phyloP scores from a whole-genome alignment of 1,284 basidiomycete genomes.

The Cutaneotrichosporon arboriforme region DNA sequence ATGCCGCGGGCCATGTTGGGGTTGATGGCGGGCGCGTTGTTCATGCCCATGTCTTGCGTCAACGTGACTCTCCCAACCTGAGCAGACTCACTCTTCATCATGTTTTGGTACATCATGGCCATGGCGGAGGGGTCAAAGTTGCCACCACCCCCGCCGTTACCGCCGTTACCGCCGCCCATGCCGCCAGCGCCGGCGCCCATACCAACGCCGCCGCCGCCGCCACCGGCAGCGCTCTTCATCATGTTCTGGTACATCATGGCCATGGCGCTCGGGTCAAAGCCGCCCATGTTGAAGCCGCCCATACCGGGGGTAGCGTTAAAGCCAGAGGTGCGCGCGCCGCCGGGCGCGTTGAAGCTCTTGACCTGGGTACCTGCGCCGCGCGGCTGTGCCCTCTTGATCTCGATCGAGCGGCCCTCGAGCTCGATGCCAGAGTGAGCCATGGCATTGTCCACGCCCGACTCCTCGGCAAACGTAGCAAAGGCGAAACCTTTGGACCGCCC shows the following conservation, averaged over 20 bases:
- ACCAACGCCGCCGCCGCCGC: constrained; percentile 18
- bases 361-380: constrained; percentile 50
- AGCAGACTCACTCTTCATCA: constrained; percentile 44
- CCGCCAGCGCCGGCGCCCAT: background rate
- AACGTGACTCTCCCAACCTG: background rate
- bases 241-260: constrained; percentile 54
- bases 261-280: constrained; percentile 53
- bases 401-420: constrained; percentile 93
- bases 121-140: constrained; percentile 53
- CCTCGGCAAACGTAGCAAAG: constrained; percentile 87
- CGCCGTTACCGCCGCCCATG: constrained; percentile 36
- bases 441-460: constrained; percentile 76
- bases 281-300: constrained; percentile 33
- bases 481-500: constrained; percentile 95
- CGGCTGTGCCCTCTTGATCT: constrained; percentile 89
- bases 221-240: constrained; percentile 38
- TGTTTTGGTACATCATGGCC: constrained; percentile 54
- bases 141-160: constrained; percentile 11
- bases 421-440: constrained; percentile 78
- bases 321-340: constrained; percentile 19
- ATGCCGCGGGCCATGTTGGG: constrained; percentile 38
- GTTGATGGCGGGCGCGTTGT: constrained; percentile 45
- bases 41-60: constrained; percentile 31
- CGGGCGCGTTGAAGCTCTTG: constrained; percentile 38
- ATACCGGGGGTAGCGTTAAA: constrained; percentile 18